A percentile compares a stretch with the other conserved stretches of the same genome.
Conservation (phyloP, 768 basidiomycete species). For the Gymnopilus dilepis region DNA sequence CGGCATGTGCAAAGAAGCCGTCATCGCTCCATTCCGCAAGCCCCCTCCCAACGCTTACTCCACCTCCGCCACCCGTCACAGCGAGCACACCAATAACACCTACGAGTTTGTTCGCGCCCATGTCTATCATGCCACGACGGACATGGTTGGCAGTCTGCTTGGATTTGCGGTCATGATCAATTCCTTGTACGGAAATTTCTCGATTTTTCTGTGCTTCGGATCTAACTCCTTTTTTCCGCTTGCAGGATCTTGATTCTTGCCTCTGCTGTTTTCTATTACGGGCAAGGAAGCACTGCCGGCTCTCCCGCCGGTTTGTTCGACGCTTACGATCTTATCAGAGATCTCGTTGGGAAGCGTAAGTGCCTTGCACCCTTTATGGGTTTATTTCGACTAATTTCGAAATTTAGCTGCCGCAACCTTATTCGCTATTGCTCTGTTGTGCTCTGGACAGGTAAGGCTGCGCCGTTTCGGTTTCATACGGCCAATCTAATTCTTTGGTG, state of each 20-base stretch:
- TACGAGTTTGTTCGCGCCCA: slow-evolving; percentile 64
- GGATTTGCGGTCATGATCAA: slow-evolving; percentile 92
- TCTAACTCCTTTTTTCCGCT: slow-evolving; percentile 13
- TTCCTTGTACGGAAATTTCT: slow-evolving; percentile 58
- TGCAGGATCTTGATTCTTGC: slow-evolving; percentile 81
- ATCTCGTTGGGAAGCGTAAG: slow-evolving; percentile 70
- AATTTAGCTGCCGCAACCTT: slow-evolving; percentile 75
- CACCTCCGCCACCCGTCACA: slow-evolving; percentile 48
- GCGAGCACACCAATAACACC: slow-evolving; percentile 61
- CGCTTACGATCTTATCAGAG: slow-evolving; percentile 76
- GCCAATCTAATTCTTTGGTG: neutral
- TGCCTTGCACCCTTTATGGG: slow-evolving; percentile 8
- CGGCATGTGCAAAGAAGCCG: slow-evolving; percentile 27
- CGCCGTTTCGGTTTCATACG: neutral
- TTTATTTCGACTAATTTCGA: neutral
- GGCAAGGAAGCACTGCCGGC: slow-evolving; percentile 30
- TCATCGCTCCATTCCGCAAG: slow-evolving; percentile 40
- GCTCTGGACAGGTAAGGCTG: slow-evolving; percentile 69
- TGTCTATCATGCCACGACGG: slow-evolving; percentile 66
- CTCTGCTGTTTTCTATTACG: slow-evolving; percentile 77
- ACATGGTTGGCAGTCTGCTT: slow-evolving; percentile 72
- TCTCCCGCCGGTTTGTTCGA: slow-evolving; percentile 80
- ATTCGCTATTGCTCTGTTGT: slow-evolving; percentile 86
- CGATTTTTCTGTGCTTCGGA: slow-evolving; percentile 10
- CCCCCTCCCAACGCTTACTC: slow-evolving; percentile 41